Evolutionary conservation across 2,329 filamentous ascomycete genomes (phyloP).

Genomic region (Fonsecaea monophora): DNA sequence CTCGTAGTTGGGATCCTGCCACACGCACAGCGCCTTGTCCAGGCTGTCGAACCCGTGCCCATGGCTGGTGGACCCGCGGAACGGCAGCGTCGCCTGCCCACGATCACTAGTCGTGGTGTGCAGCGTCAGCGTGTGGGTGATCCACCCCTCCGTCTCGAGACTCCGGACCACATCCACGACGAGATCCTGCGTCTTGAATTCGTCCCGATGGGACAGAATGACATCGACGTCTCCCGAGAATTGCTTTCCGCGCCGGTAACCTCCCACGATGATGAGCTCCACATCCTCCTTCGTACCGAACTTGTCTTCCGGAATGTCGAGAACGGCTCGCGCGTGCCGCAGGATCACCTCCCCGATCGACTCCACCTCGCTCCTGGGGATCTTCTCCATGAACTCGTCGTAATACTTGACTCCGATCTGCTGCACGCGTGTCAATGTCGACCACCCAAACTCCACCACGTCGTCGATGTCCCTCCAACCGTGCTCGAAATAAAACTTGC

Average conservation of each 20-base stretch:
- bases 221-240: conserved; percentile 83
- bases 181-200: conserved; percentile 71
- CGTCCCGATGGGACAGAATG: conserved; percentile 78
- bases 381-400: conserved; percentile 76
- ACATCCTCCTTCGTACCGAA: conserved; percentile 52
- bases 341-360: conserved; percentile 69
- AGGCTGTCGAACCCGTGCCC: conserved; percentile 80
- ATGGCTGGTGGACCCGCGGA: conserved; percentile 49
- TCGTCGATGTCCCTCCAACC: conserved; percentile 87
- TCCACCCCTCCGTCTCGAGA: conserved; percentile 71
- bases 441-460: conserved; percentile 82
- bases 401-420: conserved; percentile 96
- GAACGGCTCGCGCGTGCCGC: conserved; percentile 60
- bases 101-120: conserved; percentile 74
- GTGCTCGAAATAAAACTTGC: conserved; percentile 77
- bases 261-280: conserved; percentile 73
- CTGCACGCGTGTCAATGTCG: conserved; percentile 74
- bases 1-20: conserved; percentile 72
- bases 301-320: conserved; percentile 28
- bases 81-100: conserved; percentile 69
- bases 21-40: conserved; percentile 91
- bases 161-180: conserved; percentile 72
- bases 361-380: conserved; percentile 76
- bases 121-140: conserved; percentile 81
- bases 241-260: conserved; percentile 79